phyloP scores from a whole-genome alignment of 1,284 basidiomycete species.

The Cutaneotrichosporon cyanovorans region DNA sequence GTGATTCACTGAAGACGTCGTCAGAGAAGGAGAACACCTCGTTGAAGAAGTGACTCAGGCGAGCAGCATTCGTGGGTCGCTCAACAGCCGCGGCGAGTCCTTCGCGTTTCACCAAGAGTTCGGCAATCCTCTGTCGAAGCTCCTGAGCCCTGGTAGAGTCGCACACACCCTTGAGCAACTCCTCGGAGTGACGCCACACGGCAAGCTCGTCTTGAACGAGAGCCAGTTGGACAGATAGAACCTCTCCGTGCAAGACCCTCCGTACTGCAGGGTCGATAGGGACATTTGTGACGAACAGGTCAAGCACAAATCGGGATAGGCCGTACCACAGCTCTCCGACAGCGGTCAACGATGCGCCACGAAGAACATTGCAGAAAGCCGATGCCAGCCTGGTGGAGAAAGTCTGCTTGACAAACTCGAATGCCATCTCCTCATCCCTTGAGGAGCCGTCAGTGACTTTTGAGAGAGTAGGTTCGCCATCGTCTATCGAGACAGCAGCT shows the following conservation, averaged over 20 bases:
- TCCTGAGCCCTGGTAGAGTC: slow-evolving; percentile 51
- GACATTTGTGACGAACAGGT: slow-evolving; percentile 71
- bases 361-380: slow-evolving; percentile 5
- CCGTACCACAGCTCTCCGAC: slow-evolving; percentile 55
- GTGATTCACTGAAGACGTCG: slow-evolving; percentile 32
- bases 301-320: slow-evolving; percentile 47
- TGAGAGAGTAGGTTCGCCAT: not conserved
- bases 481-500: not conserved
- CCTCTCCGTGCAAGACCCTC: slow-evolving; percentile 53
- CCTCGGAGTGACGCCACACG: slow-evolving; percentile 57
- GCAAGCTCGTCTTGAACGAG: slow-evolving; percentile 53
- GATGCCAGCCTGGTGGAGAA: slow-evolving; percentile 12
- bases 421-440: slow-evolving; percentile 4
- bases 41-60: slow-evolving; percentile 69
- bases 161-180: slow-evolving; percentile 56
- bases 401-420: slow-evolving; percentile 10
- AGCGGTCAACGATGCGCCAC: slow-evolving; percentile 3
- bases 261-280: slow-evolving; percentile 81
- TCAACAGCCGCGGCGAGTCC: slow-evolving; percentile 34
- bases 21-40: slow-evolving; percentile 65
- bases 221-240: slow-evolving; percentile 51
- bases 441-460: not conserved
- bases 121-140: slow-evolving; percentile 40
- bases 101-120: slow-evolving; percentile 23
- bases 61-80: slow-evolving; percentile 51